phyloP scores from a whole-genome alignment of 192 early-diverging fungal species.

The Rhizophagus sp. region DNA sequence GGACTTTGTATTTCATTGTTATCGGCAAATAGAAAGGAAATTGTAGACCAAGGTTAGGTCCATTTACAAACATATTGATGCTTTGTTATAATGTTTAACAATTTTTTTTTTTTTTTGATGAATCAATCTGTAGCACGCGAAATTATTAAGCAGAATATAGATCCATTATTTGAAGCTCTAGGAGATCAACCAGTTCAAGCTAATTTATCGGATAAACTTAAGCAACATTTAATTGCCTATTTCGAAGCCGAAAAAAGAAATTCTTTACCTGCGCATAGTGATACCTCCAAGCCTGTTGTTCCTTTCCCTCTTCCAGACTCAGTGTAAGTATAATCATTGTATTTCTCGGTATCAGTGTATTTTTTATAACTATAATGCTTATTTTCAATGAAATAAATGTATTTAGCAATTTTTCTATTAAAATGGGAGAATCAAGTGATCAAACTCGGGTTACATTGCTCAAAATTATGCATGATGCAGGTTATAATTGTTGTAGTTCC shows the following conservation, averaged over 20 bases:
- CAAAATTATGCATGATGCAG: constrained; percentile 52
- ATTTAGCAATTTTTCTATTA: neutral
- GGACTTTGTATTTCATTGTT: constrained; percentile 42
- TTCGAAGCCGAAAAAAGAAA: constrained; percentile 20
- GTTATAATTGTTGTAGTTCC: constrained; percentile 52
- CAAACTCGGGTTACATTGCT: constrained; percentile 34
- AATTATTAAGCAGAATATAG: constrained; percentile 28
- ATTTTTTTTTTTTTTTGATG: neutral
- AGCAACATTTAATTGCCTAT: constrained; percentile 20
- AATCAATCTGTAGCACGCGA: constrained; percentile 1
- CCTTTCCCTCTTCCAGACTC: neutral
- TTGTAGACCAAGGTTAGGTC: constrained; percentile 41
- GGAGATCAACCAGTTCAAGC: constrained; percentile 13
- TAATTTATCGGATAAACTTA: neutral
- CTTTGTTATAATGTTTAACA: constrained; percentile 11
- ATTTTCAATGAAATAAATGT: constrained; percentile 3
- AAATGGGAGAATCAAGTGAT: constrained; percentile 37
- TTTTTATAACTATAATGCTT: neutral
- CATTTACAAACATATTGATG: too few relatives aligned
- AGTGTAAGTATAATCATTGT: constrained; percentile 5
- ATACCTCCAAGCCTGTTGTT: constrained; percentile 12
- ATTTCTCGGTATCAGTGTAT: neutral
- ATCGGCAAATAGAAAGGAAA: constrained; percentile 42
- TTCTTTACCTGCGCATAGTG: constrained; percentile 12
- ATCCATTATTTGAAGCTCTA: constrained; percentile 13